phyloP scores from a whole-genome alignment of 179 eudicot species.

The Beta lomatogona region DNA sequence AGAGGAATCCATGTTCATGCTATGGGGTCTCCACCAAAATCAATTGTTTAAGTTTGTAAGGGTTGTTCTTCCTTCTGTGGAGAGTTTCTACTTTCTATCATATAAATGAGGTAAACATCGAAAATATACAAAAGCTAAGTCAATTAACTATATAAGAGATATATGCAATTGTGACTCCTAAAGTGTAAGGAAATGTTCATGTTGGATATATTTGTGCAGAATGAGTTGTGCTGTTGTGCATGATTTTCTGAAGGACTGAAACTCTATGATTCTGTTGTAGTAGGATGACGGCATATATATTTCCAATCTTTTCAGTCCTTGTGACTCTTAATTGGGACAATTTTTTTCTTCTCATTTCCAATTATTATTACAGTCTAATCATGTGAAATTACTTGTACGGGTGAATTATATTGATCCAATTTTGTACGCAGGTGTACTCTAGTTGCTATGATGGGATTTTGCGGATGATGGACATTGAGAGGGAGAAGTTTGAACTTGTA shows the following conservation, averaged over 20 bases:
- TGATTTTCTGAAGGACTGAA: background rate
- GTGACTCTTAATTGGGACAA: background rate
- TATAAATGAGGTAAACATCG: background rate
- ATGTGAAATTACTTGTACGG: background rate
- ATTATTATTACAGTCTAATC: background rate
- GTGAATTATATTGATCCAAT: background rate
- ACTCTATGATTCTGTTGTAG: background rate
- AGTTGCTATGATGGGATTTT: constrained; percentile 73
- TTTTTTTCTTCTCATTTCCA: background rate
- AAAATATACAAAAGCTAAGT: background rate
- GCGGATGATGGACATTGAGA: constrained; percentile 70
- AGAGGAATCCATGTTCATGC: background rate
- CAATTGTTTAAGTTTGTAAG: background rate
- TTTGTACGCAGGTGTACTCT: constrained; percentile 62
- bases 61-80: background rate
- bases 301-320: constrained; percentile 1
- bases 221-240: too few relatives aligned
- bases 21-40: background rate
- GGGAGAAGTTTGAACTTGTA: constrained; percentile 58
- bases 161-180: background rate
- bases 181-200: background rate
- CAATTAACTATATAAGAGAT: background rate
- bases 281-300: background rate
- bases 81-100: background rate
- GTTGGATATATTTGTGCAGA: background rate